Percentiles rank a stretch among this genome's conserved stretches.
Conservation (phyloP, 1,139 yeast species). For the Candida albicans region DNA sequence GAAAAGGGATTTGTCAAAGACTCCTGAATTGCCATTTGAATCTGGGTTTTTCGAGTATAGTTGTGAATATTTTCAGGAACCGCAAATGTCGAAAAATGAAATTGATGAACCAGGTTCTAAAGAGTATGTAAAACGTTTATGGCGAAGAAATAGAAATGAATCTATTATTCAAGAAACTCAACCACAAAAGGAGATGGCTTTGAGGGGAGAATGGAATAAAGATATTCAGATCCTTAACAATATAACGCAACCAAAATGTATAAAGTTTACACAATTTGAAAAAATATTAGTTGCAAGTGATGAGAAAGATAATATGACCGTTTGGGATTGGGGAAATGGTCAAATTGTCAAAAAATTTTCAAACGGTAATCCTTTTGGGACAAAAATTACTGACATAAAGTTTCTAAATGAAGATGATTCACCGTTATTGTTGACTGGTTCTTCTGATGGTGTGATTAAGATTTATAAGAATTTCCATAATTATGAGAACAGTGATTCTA, state of each 20-base stretch:
- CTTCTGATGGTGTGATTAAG: conserved; percentile 90
- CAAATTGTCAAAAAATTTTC: conserved; percentile 65
- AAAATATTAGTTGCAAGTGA: conserved; percentile 79
- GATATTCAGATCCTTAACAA: conserved; percentile 65
- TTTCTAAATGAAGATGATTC: conserved; percentile 89
- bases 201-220: conserved; percentile 84
- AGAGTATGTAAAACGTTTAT: conserved; percentile 76
- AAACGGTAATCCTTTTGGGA: conserved; percentile 84
- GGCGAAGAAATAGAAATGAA: conserved; percentile 92
- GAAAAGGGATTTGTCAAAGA: conserved; percentile 33
- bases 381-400: conserved; percentile 83
- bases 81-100: conserved; percentile 87
- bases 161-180: conserved; percentile 84
- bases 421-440: conserved; percentile 82
- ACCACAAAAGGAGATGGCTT: conserved; percentile 79
- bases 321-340: conserved; percentile 84
- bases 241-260: conserved; percentile 72
- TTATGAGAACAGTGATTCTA: conserved; percentile 25
- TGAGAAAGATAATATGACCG: conserved; percentile 78
- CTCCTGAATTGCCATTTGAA: conserved; percentile 57
- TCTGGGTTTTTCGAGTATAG: conserved; percentile 87
- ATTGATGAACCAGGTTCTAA: conserved; percentile 92
- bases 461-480: conserved; percentile 78
- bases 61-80: conserved; percentile 92
- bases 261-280: conserved; percentile 89